Conservation (phyloP, 2,329 filamentous ascomycete species). For the Cercospora sp. region DNA sequence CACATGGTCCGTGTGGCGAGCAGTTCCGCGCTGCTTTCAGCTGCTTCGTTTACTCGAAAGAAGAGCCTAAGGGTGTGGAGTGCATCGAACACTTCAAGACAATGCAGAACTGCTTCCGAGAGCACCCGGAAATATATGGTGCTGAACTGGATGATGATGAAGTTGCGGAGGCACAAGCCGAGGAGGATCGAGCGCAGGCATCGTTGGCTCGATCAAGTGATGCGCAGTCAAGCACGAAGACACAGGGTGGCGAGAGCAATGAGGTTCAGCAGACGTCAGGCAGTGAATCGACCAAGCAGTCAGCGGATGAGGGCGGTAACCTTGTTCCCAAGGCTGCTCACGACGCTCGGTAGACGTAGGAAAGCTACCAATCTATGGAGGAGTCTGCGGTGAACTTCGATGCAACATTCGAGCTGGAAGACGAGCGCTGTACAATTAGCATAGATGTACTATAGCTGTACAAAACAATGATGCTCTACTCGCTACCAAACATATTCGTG, state of each 20-base stretch:
- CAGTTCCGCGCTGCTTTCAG: slow-evolving; percentile 95
- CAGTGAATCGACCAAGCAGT: slow-evolving; percentile 4
- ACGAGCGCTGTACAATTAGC: slow-evolving; percentile 12
- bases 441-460: slow-evolving; percentile 21
- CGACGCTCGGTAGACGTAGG: slow-evolving; percentile 13
- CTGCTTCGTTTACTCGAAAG: slow-evolving; percentile 94
- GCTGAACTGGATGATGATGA: slow-evolving; percentile 80
- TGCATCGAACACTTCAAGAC: slow-evolving; percentile 57
- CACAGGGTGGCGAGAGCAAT: background rate
- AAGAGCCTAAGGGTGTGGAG: slow-evolving; percentile 75
- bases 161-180: slow-evolving; percentile 43
- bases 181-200: slow-evolving; percentile 25
- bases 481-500: background rate
- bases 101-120: slow-evolving; percentile 97
- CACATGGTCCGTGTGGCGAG: slow-evolving; percentile 89
- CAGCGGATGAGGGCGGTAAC: slow-evolving; percentile 13
- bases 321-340: slow-evolving; percentile 18
- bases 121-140: slow-evolving; percentile 90
- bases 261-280: background rate
- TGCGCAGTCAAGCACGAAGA: slow-evolving; percentile 5
- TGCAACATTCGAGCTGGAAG: background rate
- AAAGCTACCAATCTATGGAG: background rate
- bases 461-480: slow-evolving; percentile 14
- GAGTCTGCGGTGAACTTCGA: background rate
- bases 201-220: slow-evolving; percentile 10